phyloP scores from a whole-genome alignment of 257 asterid genomes.

The Rauvolfia tetraphylla region DNA sequence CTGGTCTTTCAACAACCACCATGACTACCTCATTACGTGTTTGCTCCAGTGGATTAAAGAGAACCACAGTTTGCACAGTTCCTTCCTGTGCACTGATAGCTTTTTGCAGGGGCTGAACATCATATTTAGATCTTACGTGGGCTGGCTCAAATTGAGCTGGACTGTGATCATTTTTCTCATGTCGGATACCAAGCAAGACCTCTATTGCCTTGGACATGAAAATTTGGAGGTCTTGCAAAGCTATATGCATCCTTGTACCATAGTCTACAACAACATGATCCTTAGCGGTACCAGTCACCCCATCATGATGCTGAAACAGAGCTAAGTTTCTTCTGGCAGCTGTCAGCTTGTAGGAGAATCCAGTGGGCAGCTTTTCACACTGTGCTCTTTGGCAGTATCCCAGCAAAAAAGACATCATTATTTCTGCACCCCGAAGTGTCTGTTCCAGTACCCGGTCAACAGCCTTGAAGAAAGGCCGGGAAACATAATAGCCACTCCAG shows the following conservation, averaged over 20 bases:
- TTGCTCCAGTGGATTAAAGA: constrained; percentile 85
- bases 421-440: constrained; percentile 89
- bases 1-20: constrained; percentile 84
- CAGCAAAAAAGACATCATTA: constrained; percentile 85
- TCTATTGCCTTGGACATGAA: constrained; percentile 91
- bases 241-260: constrained; percentile 87
- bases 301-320: constrained; percentile 96
- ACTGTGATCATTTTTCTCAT: constrained; percentile 69
- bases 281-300: constrained; percentile 96
- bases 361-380: constrained; percentile 81
- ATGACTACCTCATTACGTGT: constrained; percentile 77
- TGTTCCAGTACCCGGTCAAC: constrained; percentile 95
- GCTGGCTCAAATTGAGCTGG: constrained; percentile 89
- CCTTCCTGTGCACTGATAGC: constrained; percentile 72
- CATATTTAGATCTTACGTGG: constrained; percentile 72
- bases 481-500: constrained; percentile 99
- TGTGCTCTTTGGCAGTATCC: constrained; percentile 83
- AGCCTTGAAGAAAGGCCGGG: constrained; percentile 97
- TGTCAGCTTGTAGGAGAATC: constrained; percentile 79
- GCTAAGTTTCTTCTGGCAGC: constrained; percentile 96
- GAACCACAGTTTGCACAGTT: constrained; percentile 80
- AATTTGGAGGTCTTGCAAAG: constrained; percentile 78
- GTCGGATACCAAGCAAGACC: constrained; percentile 76
- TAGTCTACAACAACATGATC: constrained; percentile 93
- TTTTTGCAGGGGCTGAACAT: constrained; percentile 71